Conservation (phyloP, 495 filamentous ascomycete species). For the Pseudomonodictys pantanalensis region DNA sequence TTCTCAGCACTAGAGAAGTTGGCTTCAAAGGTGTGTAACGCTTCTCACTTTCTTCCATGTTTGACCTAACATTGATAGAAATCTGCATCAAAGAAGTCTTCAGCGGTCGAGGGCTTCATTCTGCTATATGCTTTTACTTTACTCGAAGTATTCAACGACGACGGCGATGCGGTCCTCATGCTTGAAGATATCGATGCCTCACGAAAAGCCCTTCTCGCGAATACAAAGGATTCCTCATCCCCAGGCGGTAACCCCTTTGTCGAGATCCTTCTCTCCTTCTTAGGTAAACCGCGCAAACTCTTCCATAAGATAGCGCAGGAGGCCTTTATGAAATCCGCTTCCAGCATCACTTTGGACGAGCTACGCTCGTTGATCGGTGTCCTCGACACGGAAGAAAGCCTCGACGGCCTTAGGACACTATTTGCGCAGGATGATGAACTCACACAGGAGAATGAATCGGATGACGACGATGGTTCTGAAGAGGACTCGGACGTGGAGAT, state of each 20-base stretch:
- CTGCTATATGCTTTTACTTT: conserved; percentile 83
- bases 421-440: conserved; percentile 69
- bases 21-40: conserved; percentile 33
- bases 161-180: conserved; percentile 74
- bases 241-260: conserved; percentile 53
- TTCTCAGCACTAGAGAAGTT: conserved; percentile 54
- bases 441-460: conserved; percentile 48
- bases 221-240: conserved; percentile 38
- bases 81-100: conserved; percentile 31
- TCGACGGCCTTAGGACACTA: conserved; percentile 77
- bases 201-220: conserved; percentile 59
- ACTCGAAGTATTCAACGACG: conserved; percentile 83
- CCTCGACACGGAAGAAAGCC: conserved; percentile 73
- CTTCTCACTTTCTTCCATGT: background rate
- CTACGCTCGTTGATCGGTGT: conserved; percentile 64
- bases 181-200: conserved; percentile 71
- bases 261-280: conserved; percentile 82
- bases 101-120: conserved; percentile 59
- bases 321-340: conserved; percentile 77
- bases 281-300: conserved; percentile 79
- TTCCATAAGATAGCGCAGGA: conserved; percentile 83
- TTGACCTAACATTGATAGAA: background rate
- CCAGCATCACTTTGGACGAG: conserved; percentile 64
- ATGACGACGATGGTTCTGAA: conserved; percentile 46
- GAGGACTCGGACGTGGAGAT: conserved; percentile 41